A percentile compares a stretch with the other conserved stretches of the same genome.
phyloP scores from a whole-genome alignment of 108 stramenopile species.

The Fistulifera solaris region DNA sequence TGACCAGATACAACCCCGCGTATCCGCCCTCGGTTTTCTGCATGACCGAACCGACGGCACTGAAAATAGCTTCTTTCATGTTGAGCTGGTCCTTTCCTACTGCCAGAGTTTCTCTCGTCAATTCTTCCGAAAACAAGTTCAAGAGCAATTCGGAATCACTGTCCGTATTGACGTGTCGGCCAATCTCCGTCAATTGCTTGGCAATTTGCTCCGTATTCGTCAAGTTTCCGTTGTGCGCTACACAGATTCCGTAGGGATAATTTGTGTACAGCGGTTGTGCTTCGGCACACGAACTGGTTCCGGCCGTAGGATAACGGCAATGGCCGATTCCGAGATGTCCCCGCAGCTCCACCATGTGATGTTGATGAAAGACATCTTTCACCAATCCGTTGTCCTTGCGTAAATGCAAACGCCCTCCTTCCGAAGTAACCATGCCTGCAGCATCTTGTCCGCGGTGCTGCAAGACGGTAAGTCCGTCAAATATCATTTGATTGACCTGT shows the following conservation, averaged over 20 bases:
- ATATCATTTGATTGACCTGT: constrained; percentile 90
- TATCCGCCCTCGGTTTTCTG: constrained; percentile 87
- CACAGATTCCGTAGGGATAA: constrained; percentile 94
- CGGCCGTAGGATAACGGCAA: constrained; percentile 96
- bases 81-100: constrained; percentile 13
- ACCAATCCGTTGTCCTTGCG: constrained; percentile 97
- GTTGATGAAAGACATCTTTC: constrained; percentile 92
- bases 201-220: constrained; percentile 83
- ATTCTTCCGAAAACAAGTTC: constrained; percentile 92
- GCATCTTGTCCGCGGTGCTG: constrained; percentile 99
- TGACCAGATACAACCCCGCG: constrained; percentile 88
- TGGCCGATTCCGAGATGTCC: constrained; percentile 95
- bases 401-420: constrained; percentile 76
- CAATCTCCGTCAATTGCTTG: constrained; percentile 30
- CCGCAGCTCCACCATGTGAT: constrained; percentile 87
- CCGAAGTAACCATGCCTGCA: constrained; percentile 93
- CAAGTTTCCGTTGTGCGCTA: constrained; percentile 98
- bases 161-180: constrained; percentile 94
- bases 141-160: constrained; percentile 94
- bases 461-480: constrained; percentile 96
- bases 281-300: constrained; percentile 80
- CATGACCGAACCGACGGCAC: constrained; percentile 75
- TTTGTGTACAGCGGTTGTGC: constrained; percentile 97
- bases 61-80: constrained; percentile 61
- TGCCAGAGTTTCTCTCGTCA: constrained; percentile 36